Conservation (phyloP, 2,329 filamentous ascomycete genomes). For the Chaetomium olivaceum region DNA sequence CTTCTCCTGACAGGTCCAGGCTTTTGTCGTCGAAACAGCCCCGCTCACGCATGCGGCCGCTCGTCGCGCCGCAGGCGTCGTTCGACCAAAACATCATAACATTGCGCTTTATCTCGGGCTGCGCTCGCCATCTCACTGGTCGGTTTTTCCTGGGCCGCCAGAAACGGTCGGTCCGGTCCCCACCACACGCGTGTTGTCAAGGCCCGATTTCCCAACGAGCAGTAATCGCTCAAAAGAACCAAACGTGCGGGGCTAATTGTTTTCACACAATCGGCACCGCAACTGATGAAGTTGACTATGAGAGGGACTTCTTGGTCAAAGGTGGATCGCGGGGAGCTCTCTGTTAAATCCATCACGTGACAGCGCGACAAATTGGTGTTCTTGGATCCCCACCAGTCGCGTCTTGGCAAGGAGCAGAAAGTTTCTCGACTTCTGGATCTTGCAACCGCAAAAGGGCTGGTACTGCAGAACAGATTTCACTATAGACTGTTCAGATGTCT, state of each 20-base stretch:
- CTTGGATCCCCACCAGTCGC: not conserved
- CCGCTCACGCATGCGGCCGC: slow-evolving; percentile 11
- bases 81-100: slow-evolving; percentile 33
- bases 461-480: not conserved
- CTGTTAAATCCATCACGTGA: slow-evolving; percentile 27
- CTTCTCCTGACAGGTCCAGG: not conserved
- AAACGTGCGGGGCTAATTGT: not conserved
- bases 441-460: not conserved
- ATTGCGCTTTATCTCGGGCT: slow-evolving; percentile 32
- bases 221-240: not conserved
- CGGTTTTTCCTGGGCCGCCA: slow-evolving; percentile 21
- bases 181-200: not conserved
- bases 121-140: slow-evolving; percentile 35
- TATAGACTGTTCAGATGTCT: not conserved
- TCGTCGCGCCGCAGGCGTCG: slow-evolving; percentile 23
- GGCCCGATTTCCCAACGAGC: not conserved
- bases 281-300: not conserved
- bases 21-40: slow-evolving; percentile 9
- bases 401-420: not conserved
- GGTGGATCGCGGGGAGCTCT: not conserved
- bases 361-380: slow-evolving; percentile 17
- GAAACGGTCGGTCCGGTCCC: slow-evolving; percentile 18
- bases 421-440: not conserved
- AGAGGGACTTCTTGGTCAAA: not conserved
- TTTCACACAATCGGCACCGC: not conserved